Evolutionary conservation across 495 filamentous ascomycete species (phyloP), one percentile per base, ranked within the genome.

Genomic region (Daldinia loculata): DNA sequence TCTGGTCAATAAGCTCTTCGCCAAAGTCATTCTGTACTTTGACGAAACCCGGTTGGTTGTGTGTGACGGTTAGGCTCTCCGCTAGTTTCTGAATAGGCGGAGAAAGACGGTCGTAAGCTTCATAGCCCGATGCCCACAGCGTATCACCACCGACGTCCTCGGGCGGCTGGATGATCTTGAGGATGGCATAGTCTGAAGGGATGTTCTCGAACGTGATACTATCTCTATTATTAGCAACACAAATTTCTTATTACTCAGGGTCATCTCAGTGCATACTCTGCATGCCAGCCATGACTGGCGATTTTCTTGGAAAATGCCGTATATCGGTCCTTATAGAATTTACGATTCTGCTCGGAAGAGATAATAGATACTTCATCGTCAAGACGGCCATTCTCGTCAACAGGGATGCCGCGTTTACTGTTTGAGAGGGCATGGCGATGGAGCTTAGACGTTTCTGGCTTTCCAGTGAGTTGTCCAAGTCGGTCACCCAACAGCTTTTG

Each of bases 301-400:
- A 79, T 62, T 56, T 67, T 72, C 68, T 66, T 80, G 63, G 89
- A 89, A 29, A 80, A 81, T 6, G 84, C 82, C 4, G 82, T 77
- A 74, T 85, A 89, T 32, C 83, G 74, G 9, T 87, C 85, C 58
- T 87, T 79, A 63, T 91, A 88, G 76, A 88, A 89, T 56, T 83
- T 82, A 53, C 86, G 85, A 45, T 89, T 88, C 64, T 89, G 88
- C 39, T 88, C 88, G 0, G 86, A 84, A 52, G 85, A 92, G 17
- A 92, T 87, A 11, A 92, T 88, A 62, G 90, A 89, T 1, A 92
- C 88, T 80, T 92, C 89, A 64, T 91, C 88, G 15, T 92, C 90
- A 7, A 85, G 83, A 34, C 83, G 83, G 22, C 85, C 85, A 51
- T 82, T 81, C 73, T 80, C 78, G n/a, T 88, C 85, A 5, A 80